Evolutionary conservation across 2,329 filamentous ascomycete species (phyloP).

Genomic region (Pseudogymnoascus sp.): DNA sequence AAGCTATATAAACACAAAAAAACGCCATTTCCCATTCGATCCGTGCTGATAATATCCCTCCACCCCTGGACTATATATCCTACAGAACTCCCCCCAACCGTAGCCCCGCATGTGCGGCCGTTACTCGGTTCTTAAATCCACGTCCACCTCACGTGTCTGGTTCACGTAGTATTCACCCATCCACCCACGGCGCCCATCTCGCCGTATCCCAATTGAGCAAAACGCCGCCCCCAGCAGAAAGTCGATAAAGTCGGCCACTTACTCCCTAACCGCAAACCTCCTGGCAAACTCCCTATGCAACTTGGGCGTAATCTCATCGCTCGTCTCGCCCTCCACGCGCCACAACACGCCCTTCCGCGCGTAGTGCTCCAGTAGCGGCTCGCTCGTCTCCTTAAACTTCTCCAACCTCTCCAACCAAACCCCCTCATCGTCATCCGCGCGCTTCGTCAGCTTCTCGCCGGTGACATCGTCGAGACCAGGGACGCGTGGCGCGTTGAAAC

Average conservation of each 20-base stretch:
- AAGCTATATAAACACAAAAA: not conserved
- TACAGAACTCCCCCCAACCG: slow-evolving; percentile 1
- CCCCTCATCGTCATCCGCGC: slow-evolving; percentile 77
- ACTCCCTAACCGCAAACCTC: slow-evolving; percentile 46
- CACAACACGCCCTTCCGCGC: slow-evolving; percentile 73
- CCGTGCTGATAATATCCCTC: not conserved
- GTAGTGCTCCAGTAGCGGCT: slow-evolving; percentile 82
- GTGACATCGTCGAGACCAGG: slow-evolving; percentile 81
- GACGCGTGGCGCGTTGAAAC: slow-evolving; percentile 78
- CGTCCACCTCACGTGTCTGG: not conserved
- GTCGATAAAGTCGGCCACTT: not conserved
- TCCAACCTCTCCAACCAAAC: slow-evolving; percentile 73
- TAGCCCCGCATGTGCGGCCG: slow-evolving; percentile 1
- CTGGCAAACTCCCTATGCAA: slow-evolving; percentile 74
- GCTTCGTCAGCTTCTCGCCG: slow-evolving; percentile 73
- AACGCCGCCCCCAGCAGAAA: not conserved
- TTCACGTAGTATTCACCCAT: not conserved
- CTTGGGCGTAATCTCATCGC: slow-evolving; percentile 92
- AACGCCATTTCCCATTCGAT: not conserved
- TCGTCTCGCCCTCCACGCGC: slow-evolving; percentile 80
- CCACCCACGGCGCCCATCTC: not conserved
- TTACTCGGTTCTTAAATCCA: not conserved
- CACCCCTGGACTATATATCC: not conserved
- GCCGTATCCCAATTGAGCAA: not conserved
- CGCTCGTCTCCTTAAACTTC: slow-evolving; percentile 81